These are phyloP conservation scores for Hypomontagnella submonticulosa DNA, from an alignment of 495 filamentous ascomycete genomes.

Conservation along the genomic window DNA sequence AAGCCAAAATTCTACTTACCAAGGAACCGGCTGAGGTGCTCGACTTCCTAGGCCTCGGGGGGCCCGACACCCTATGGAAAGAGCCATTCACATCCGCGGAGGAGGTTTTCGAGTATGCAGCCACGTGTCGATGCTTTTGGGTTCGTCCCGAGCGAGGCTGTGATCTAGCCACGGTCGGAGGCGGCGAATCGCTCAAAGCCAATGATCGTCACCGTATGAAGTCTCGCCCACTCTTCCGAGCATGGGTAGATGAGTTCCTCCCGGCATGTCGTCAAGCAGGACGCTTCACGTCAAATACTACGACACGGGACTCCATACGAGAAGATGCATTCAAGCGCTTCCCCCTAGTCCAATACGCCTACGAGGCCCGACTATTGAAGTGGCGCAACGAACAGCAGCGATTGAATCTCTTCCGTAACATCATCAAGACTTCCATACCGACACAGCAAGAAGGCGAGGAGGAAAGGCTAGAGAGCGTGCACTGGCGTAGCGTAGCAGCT, in stretches of 20 bases:
- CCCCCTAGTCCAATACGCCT: constrained; percentile 39
- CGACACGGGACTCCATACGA: constrained; percentile 47
- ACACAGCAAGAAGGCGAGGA: constrained; percentile 11
- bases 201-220: constrained; percentile 63
- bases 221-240: constrained; percentile 58
- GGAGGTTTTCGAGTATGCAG: constrained; percentile 66
- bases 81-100: constrained; percentile 60
- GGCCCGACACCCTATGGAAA: constrained; percentile 50
- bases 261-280: constrained; percentile 53
- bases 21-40: constrained; percentile 62
- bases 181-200: constrained; percentile 54
- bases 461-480: constrained; percentile 2
- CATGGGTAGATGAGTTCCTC: constrained; percentile 67
- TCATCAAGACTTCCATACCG: constrained; percentile 53
- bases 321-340: constrained; percentile 53
- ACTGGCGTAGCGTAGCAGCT: constrained; percentile 40
- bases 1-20: constrained; percentile 67
- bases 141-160: constrained; percentile 34
- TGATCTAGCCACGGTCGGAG: constrained; percentile 12
- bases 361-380: constrained; percentile 35
- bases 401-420: constrained; percentile 43
- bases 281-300: constrained; percentile 24
- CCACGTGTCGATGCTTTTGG: constrained; percentile 64
- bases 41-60: constrained; percentile 67
- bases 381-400: constrained; percentile 47